Conservation (phyloP, 345 rosid genomes). For the Brassica cretica region DNA sequence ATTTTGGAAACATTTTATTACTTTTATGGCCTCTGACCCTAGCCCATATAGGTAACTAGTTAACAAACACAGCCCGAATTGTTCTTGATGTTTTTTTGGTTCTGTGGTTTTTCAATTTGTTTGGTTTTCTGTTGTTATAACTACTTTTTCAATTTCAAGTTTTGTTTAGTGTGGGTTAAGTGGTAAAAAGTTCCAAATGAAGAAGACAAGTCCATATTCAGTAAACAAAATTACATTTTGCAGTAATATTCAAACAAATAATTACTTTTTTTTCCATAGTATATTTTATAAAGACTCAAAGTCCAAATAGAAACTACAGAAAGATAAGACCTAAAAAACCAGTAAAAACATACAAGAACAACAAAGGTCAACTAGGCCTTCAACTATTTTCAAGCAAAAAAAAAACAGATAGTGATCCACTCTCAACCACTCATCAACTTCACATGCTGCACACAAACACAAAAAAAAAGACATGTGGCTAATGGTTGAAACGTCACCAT, state of each 20-base stretch:
- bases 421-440: no score
- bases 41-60: neutral
- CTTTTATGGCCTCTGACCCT: neutral
- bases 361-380: no score
- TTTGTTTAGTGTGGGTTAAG: neutral
- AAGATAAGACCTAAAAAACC: no score
- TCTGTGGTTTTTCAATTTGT: neutral
- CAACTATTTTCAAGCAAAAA: no score
- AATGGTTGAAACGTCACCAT: no score
- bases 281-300: no score
- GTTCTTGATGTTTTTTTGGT: neutral
- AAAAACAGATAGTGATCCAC: no score
- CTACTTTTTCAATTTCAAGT: neutral
- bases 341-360: no score
- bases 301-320: no score
- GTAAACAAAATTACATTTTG: neutral
- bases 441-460: no score
- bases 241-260: neutral
- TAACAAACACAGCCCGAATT: neutral
- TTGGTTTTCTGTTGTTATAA: neutral
- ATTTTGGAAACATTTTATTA: neutral
- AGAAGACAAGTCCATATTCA: neutral
- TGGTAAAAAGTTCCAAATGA: neutral
- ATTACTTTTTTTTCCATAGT: no score
- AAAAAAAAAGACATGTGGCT: no score